Conservation (phyloP, 306 rosid species). For the Begonia peltatifolia region DNA sequence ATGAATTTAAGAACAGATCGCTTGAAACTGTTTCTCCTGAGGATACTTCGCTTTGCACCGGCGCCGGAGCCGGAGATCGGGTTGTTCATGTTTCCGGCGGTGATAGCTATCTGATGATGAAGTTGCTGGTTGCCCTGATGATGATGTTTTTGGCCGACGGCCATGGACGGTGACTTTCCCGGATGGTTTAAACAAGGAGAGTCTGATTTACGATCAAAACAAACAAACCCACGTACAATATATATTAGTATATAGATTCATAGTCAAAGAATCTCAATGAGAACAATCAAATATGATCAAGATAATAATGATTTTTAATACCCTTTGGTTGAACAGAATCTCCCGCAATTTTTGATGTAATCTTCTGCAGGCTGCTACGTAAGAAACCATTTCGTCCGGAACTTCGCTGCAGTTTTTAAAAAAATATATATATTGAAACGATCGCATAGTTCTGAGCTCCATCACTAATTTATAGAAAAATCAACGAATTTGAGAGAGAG, state of each 20-base stretch:
- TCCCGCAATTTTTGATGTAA: background rate
- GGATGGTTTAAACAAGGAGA: background rate
- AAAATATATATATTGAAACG: background rate
- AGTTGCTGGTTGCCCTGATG: background rate
- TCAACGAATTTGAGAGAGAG: background rate
- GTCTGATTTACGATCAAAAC: background rate
- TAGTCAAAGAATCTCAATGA: background rate
- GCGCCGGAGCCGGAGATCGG: background rate
- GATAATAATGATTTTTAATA: background rate
- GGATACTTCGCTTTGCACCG: background rate
- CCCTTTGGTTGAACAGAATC: background rate
- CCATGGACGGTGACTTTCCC: background rate
- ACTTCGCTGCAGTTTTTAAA: conserved; percentile 1
- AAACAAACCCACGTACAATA: background rate
- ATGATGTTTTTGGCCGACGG: too few relatives aligned
- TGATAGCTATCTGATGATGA: background rate
- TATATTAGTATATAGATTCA: background rate
- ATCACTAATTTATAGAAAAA: background rate
- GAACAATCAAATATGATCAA: background rate
- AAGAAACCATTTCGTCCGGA: background rate
- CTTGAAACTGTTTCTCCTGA: background rate
- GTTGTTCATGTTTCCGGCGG: background rate
- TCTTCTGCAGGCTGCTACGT: background rate
- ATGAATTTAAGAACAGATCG: background rate
- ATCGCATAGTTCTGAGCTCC: background rate